Base-by-base conservation (phyloP, 257 asterid species). In the Knoxia roxburghii region DNA sequence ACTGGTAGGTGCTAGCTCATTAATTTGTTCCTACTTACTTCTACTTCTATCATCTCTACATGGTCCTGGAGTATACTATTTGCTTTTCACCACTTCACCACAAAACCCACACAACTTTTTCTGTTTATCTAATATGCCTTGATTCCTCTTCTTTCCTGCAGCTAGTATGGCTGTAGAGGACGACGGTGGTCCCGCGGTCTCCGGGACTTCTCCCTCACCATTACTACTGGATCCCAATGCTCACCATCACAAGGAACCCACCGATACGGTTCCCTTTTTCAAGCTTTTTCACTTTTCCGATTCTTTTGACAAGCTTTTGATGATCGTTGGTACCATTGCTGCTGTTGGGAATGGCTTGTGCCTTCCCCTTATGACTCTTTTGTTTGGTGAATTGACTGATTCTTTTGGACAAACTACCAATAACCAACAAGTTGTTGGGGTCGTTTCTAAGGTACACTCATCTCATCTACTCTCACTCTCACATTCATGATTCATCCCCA, bases 251-350 rank as follows among this genome's bases (percentile, higher is more conserved):
- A 67, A 63, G 23, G 76, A 81, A 15, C 23, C 52, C 7, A 20
- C 62, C 0, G 72, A 82, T 6, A 59, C 82, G 0, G 95, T 89
- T 35, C 85, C 98, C 0, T 89, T 85, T 67, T 67, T 79, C 77
- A 91, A 87, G 80, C 92, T 91, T 6, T 91, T 91, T 71, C 68
- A 69, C 45, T 91, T 89, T 67, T 81, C 95, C 2, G 96, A 87
- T 74, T 61, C 67, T 3, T 65, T 78, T 67, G 98, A 91, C 74
- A 76, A 64, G 23, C 18, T 84, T 20, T 62, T 91, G 83, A 91
- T 91, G 88, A 30, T 83, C 18, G 54, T 80, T 3, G 98, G 98
- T 6, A 74, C 88, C 10, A 39, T 89, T 46, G 89, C 82, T 14
- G 94, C 96, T 48, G 65, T 89, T 4, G 98, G 79, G 2, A 83